A percentile compares a stretch with the other conserved stretches of the same genome.
These are phyloP conservation scores for Kwoniella sp. DNA, from an alignment of 768 basidiomycete genomes.

Conservation along the genomic window DNA sequence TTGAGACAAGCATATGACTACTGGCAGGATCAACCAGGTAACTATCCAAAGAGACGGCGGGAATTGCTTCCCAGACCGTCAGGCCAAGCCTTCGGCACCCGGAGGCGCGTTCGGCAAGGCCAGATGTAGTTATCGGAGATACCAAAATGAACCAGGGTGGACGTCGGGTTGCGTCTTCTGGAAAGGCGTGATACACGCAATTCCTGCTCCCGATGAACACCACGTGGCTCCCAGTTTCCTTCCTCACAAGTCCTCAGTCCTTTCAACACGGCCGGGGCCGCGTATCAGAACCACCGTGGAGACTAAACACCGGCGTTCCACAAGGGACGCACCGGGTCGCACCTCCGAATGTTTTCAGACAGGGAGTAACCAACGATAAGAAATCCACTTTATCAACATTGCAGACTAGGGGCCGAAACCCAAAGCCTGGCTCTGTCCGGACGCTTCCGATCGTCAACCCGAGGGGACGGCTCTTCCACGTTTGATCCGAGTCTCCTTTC, in stretches of 20 bases:
- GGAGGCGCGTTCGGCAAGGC: constrained; percentile 5
- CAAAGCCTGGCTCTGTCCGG: constrained; percentile 4
- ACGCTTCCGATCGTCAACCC: background rate
- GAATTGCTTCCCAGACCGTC: constrained; percentile 59
- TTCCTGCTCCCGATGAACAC: constrained; percentile 25
- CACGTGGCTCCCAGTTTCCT: constrained; percentile 59
- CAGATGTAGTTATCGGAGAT: constrained; percentile 21
- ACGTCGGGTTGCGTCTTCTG: constrained; percentile 11
- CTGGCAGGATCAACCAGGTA: constrained; percentile 84
- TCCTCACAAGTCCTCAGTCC: constrained; percentile 60
- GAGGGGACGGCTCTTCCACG: background rate
- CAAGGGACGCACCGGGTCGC: constrained; percentile 45
- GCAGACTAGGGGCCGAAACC: constrained; percentile 24
- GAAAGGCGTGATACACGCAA: background rate
- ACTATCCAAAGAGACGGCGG: constrained; percentile 61
- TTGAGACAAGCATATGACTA: constrained; percentile 83
- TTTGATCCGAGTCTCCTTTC: background rate
- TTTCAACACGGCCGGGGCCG: constrained; percentile 54
- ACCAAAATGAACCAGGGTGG: constrained; percentile 5
- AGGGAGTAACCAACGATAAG: constrained; percentile 57
- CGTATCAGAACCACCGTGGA: constrained; percentile 54
- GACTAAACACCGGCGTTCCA: constrained; percentile 52
- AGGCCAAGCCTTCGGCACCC: constrained; percentile 14
- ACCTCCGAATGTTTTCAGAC: constrained; percentile 57
- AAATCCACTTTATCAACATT: constrained; percentile 54